Conservation (phyloP, 2,329 filamentous ascomycete genomes). For the Arthrobotrys pseudoclavata region DNA sequence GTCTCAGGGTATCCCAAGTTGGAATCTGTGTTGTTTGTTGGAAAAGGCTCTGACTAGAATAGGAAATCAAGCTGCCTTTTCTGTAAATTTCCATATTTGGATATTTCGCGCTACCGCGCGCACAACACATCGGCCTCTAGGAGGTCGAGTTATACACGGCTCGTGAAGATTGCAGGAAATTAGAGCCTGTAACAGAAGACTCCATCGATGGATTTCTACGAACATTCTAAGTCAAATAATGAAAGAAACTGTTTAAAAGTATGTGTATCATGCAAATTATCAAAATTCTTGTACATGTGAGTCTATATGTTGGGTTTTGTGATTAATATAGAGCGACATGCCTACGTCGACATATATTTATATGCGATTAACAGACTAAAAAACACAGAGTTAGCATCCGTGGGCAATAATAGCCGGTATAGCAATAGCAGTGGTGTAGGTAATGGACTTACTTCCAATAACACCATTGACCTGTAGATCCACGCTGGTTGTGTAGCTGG, state of each 20-base stretch:
- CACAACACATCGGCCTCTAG: not conserved
- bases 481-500: conserved; percentile 70
- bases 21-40: conserved; percentile 8
- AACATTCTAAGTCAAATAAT: not conserved
- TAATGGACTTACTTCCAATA: conserved; percentile 64
- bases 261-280: too few species aligned
- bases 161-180: too few species aligned
- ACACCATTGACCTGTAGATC: conserved; percentile 69
- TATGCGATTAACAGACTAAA: conserved; percentile 9
- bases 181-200: too few species aligned
- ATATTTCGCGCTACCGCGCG: not conserved
- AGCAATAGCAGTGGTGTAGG: not conserved
- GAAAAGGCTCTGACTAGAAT: not conserved
- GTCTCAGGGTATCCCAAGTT: not conserved
- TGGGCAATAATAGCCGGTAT: not conserved
- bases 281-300: not conserved
- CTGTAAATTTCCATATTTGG: not conserved
- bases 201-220: too few species aligned
- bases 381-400: not conserved
- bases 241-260: too few species aligned
- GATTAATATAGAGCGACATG: not conserved
- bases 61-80: not conserved
- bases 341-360: not conserved
- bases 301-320: not conserved
- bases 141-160: too few species aligned